Base-by-base conservation (phyloP, 148 eudicot genomes). In the Limonium bicolor region DNA sequence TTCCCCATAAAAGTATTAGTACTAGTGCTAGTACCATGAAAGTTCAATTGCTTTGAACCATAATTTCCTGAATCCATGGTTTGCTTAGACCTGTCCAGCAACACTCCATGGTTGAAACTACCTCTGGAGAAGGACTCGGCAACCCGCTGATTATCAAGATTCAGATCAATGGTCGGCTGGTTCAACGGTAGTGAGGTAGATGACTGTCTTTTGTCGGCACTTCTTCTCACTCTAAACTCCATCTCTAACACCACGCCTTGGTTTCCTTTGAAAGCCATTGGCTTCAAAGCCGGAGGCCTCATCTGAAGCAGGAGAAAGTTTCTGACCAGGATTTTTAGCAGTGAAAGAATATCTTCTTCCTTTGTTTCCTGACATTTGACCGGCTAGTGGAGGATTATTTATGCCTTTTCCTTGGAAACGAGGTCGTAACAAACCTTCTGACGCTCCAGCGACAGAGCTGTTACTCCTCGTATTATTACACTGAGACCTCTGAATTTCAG, bases 201-300 rank as follows among this genome's bases (percentile, higher is more conserved):
- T 39, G 71, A 43, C 37, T 64, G 75, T 51, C 66, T 75, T 44
- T 59, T 71, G 46, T 76, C 85, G 48, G 54, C 28, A 48, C 62
- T 70, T 54, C 76, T 85, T 24, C 94, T 74, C 50, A 81, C 66
- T 48, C 95, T 90, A 55, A 83, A 88, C 69, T 88, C 97, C 50
- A 69, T 74, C 54, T 82, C 73, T 81, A 33, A 58, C 52, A 41
- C 74, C 58, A 48, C 80, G 70, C 9, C 80, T 66, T 46, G 76
- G 77, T 58, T 73, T 76, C 62, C 87, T 76, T 59, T 73, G 87
- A 60, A 62, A 76, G 34, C 71, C 74, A 71, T 59, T 68, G 41
- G 63, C 63, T 36, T 73, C 78, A 30, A 63, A 44, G 18, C 49
- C 56, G 45, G 61, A 51, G 24, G 47, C 53, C 35, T 72, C 92